Evolutionary conservation across 345 rosid genomes (phyloP).

Genomic region (Pugionium dolabratum): DNA sequence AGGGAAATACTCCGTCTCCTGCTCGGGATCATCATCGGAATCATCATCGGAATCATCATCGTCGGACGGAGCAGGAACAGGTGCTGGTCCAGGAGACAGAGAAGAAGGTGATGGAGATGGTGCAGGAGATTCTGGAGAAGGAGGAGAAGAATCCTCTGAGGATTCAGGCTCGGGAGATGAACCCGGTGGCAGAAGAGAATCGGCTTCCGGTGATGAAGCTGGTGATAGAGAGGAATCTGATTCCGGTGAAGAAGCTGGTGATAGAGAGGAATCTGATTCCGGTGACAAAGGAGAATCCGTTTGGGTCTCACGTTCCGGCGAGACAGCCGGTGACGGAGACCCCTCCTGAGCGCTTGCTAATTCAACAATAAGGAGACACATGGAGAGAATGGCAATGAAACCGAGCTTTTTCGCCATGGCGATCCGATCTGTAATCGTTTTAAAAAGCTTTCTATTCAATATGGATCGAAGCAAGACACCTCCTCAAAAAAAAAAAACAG

Average conservation of each 20-base stretch:
- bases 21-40: neutral
- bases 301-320: neutral
- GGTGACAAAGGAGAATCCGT: conserved; percentile 11
- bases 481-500: neutral
- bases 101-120: conserved; percentile 19
- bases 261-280: no score
- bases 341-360: conserved; percentile 16
- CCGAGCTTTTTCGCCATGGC: conserved; percentile 30
- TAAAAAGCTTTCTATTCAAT: neutral
- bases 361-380: conserved; percentile 16
- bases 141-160: conserved; percentile 14
- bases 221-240: neutral
- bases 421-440: neutral
- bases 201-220: neutral
- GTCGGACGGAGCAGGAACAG: conserved; percentile 27
- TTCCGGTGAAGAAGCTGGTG: neutral
- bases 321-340: conserved; percentile 16
- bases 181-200: conserved; percentile 14
- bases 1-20: conserved; percentile 35
- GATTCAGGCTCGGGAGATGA: conserved; percentile 19
- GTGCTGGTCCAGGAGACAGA: conserved; percentile 6
- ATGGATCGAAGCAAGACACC: neutral
- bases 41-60: neutral
- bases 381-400: conserved; percentile 18
- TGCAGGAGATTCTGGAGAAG: conserved; percentile 4